phyloP scores from a whole-genome alignment of 2,329 filamentous ascomycete species.

The Diaporthe sp. region DNA sequence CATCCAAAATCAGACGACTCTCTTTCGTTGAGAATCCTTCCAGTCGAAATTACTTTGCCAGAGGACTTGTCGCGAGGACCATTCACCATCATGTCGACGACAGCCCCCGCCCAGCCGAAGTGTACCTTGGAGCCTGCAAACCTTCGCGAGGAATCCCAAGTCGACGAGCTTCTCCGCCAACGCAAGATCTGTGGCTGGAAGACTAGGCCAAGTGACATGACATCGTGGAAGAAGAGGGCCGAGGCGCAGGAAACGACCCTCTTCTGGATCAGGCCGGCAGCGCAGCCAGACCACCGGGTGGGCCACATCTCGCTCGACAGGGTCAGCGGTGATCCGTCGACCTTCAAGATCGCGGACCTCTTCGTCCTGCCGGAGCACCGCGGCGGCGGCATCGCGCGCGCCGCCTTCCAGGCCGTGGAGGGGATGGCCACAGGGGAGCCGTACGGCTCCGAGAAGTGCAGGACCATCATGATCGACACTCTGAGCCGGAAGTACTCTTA shows the following conservation, averaged over 20 bases:
- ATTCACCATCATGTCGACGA: neutral
- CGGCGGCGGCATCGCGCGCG: slow-evolving; percentile 35
- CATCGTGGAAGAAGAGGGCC: slow-evolving; percentile 25
- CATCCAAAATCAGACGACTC: neutral
- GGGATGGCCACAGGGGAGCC: slow-evolving; percentile 36
- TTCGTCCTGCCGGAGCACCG: slow-evolving; percentile 43
- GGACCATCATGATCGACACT: slow-evolving; percentile 37
- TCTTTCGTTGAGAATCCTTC: neutral
- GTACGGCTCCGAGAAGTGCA: slow-evolving; percentile 42
- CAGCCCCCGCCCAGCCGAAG: neutral
- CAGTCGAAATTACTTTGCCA: neutral
- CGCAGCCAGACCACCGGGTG: slow-evolving; percentile 27
- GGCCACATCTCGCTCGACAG: slow-evolving; percentile 41
- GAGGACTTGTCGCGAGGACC: neutral
- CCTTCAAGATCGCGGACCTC: slow-evolving; percentile 36
- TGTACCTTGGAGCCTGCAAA: slow-evolving; percentile 39
- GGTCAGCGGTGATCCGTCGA: slow-evolving; percentile 27
- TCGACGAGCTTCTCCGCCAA: slow-evolving; percentile 41
- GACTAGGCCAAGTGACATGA: slow-evolving; percentile 14
- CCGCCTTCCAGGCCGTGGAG: slow-evolving; percentile 40
- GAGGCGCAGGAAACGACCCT: slow-evolving; percentile 24
- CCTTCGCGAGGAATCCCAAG: slow-evolving; percentile 38
- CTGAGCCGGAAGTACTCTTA: slow-evolving; percentile 40
- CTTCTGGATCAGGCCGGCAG: slow-evolving; percentile 38
- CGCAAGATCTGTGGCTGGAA: slow-evolving; percentile 41